Evolutionary conservation across 164 flowering plant species (phyloP).

Genomic region (Vitis vinifera): ASM3070453v1 NC_081807.1:3617501-3618000

Average conservation of each 20-base stretch:
- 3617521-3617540: not conserved
- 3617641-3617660: conserved; percentile 35
- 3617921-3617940: conserved; percentile 83
- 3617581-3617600: not conserved
- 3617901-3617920: not conserved
- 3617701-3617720: conserved; percentile 79
- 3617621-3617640: conserved; percentile 24
- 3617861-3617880: not conserved
- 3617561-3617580: not conserved
- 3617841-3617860: conserved; percentile 68
- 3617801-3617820: conserved; percentile 90
- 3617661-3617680: conserved; percentile 88
- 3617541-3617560: not conserved
- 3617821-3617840: conserved; percentile 91
- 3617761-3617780: conserved; percentile 91
- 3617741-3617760: conserved; percentile 90
- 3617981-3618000: conserved; percentile 98
- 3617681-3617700: conserved; percentile 89
- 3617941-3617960: conserved; percentile 92
- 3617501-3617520: not conserved
- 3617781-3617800: conserved; percentile 97
- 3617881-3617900: not conserved
- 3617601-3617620: conserved; percentile 3
- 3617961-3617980: conserved; percentile 88
- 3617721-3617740: conserved; percentile 70